Percentiles rank a stretch among this genome's conserved stretches.
Evolutionary conservation across 2,329 filamentous ascomycete genomes (phyloP).

Genomic region (Chalaropsis thielavioides): DNA sequence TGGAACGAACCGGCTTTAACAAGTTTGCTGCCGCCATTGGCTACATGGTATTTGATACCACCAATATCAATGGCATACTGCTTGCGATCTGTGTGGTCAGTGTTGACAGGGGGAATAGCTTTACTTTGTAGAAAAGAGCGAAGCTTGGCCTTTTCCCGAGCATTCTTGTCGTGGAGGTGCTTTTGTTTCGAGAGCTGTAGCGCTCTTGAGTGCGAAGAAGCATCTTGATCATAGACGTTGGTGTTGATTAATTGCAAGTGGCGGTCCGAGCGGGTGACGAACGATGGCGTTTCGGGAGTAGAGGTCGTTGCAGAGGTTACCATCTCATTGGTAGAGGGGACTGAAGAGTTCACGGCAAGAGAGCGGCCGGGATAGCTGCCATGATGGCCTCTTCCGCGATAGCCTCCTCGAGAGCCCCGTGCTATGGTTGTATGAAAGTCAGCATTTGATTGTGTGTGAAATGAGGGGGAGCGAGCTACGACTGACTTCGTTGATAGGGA

Average conservation of each 20-base stretch:
- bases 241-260: slow-evolving; percentile 75
- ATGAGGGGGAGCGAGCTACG: background rate
- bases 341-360: slow-evolving; percentile 23
- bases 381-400: slow-evolving; percentile 24
- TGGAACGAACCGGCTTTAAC: slow-evolving; percentile 52
- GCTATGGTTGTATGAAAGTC: slow-evolving; percentile 17
- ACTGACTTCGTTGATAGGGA: slow-evolving; percentile 24
- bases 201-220: slow-evolving; percentile 24
- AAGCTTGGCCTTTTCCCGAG: slow-evolving; percentile 11
- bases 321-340: slow-evolving; percentile 12
- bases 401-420: slow-evolving; percentile 21
- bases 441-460: background rate
- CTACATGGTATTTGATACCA: slow-evolving; percentile 58
- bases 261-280: slow-evolving; percentile 59
- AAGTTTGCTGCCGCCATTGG: slow-evolving; percentile 69
- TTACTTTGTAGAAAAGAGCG: slow-evolving; percentile 10
- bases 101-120: background rate
- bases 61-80: slow-evolving; percentile 33
- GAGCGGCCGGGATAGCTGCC: background rate
- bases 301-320: slow-evolving; percentile 23
- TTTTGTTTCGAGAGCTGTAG: slow-evolving; percentile 13
- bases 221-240: slow-evolving; percentile 31
- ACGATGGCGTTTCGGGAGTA: slow-evolving; percentile 26
- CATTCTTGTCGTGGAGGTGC: background rate
- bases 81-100: slow-evolving; percentile 10